Conservation (phyloP, 108 stramenopile species). For the Skeletonema potamos region DNA sequence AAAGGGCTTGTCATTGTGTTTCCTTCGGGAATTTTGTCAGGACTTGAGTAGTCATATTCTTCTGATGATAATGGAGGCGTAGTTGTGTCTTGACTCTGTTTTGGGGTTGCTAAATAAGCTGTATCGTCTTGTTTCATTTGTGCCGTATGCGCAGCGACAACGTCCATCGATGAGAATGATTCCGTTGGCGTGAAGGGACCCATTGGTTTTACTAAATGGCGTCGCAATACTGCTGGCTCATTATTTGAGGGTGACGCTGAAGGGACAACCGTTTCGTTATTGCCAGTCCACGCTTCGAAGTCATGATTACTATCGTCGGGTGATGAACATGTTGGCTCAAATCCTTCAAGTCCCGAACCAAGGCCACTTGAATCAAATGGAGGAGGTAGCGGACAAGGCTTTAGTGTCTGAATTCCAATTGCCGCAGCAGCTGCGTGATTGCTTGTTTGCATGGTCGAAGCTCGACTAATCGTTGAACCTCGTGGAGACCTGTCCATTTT, state of each 20-base stretch:
- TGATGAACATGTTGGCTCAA: not conserved
- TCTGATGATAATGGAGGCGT: not conserved
- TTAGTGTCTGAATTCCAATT: not conserved
- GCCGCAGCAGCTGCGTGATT: not conserved
- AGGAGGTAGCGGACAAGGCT: slow-evolving; percentile 1
- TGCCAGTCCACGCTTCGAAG: not conserved
- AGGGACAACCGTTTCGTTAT: not conserved
- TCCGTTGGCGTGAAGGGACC: slow-evolving; percentile 39
- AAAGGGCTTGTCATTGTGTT: not conserved
- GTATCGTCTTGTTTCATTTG: not conserved
- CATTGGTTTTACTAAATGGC: slow-evolving; percentile 34
- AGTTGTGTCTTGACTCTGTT: not conserved
- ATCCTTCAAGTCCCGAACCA: slow-evolving; percentile 34
- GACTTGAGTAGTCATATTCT: not conserved
- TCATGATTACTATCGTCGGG: not conserved
- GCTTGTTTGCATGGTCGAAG: not conserved
- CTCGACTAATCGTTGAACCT: not conserved
- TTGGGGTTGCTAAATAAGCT: not conserved
- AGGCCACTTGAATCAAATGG: slow-evolving; percentile 21
- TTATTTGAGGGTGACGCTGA: not conserved
- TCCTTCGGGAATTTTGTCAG: not conserved
- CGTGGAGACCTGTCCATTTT: not conserved
- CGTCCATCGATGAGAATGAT: slow-evolving; percentile 32
- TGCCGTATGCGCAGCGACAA: not conserved
- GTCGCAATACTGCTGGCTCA: not conserved